Evolutionary conservation across 176 grass and related monocot genomes (phyloP).

Genomic region (bread wheat (Triticum aestivum)): DNA sequence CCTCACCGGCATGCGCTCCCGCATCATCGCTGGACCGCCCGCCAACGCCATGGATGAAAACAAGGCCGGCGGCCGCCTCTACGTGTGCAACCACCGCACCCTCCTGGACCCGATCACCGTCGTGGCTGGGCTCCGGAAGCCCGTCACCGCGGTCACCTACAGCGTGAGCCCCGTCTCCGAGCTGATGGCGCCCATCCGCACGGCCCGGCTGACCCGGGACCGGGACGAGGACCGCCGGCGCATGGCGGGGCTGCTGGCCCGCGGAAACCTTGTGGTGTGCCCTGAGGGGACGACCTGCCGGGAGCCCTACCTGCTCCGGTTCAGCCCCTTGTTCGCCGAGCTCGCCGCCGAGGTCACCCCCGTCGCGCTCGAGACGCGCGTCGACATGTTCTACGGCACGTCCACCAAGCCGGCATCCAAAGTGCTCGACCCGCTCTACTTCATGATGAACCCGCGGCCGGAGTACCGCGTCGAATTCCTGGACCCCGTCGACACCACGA

Average conservation of each 20-base stretch:
- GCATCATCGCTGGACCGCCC: conserved; percentile 28
- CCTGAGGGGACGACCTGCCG: conserved; percentile 90
- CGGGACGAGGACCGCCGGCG: conserved; percentile 48
- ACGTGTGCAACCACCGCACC: conserved; percentile 85
- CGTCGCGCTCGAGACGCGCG: conserved; percentile 52
- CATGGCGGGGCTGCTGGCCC: conserved; percentile 57
- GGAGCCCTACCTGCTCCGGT: conserved; percentile 63
- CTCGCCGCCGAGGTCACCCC: conserved; percentile 48
- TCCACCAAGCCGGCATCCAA: conserved; percentile 50
- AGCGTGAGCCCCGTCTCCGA: conserved; percentile 74
- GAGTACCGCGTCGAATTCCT: conserved; percentile 65
- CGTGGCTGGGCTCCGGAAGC: conserved; percentile 47
- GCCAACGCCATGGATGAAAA: neutral
- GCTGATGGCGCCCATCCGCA: conserved; percentile 68
- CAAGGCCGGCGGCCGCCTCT: conserved; percentile 25
- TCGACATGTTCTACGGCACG: conserved; percentile 82
- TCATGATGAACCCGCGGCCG: conserved; percentile 70
- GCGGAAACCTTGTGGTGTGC: conserved; percentile 67
- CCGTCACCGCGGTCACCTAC: conserved; percentile 68
- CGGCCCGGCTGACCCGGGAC: conserved; percentile 51
- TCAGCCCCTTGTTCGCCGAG: conserved; percentile 75
- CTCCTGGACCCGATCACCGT: conserved; percentile 85
- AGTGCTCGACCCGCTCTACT: conserved; percentile 79
- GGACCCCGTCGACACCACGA: neutral
- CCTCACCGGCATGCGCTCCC: conserved; percentile 49